These are phyloP conservation scores for Camelina hispida DNA, from an alignment of 345 rosid genomes.

Conservation along the genomic window DNA sequence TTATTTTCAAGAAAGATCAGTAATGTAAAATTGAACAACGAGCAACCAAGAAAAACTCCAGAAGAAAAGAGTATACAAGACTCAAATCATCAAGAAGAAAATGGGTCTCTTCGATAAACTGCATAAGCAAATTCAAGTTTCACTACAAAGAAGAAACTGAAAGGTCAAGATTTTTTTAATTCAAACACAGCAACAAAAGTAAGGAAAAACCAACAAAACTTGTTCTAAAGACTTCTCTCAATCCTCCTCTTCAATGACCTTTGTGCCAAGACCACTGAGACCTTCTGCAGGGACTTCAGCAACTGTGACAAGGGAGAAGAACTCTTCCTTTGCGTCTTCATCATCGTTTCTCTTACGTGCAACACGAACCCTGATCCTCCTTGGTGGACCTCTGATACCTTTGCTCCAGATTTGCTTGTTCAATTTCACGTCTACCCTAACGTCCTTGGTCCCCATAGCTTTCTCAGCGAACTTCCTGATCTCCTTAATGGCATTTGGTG, in stretches of 20 bases:
- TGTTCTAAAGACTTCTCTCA: conserved; percentile 32
- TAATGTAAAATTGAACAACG: too few relatives aligned
- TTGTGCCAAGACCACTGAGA: conserved; percentile 65
- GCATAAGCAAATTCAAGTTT: conserved; percentile 14
- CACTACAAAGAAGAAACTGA: conserved; percentile 21
- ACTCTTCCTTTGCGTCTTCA: conserved; percentile 86
- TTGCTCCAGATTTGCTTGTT: conserved; percentile 88
- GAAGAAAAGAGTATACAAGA: too few relatives aligned
- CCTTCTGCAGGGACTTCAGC: conserved; percentile 67
- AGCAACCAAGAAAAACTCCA: too few relatives aligned
- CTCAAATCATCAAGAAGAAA: not conserved
- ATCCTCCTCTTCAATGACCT: conserved; percentile 73
- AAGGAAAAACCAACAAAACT: conserved; percentile 24
- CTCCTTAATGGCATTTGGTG: conserved; percentile 86
- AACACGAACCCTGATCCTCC: conserved; percentile 74
- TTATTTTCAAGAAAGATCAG: too few relatives aligned
- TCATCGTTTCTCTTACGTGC: conserved; percentile 85
- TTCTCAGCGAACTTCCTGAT: conserved; percentile 82
- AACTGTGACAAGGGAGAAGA: conserved; percentile 70
- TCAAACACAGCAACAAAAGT: not conserved
- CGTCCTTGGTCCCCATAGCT: conserved; percentile 72
- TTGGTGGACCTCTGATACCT: conserved; percentile 79
- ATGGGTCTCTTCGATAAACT: conserved; percentile 30
- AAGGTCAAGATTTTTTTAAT: conserved; percentile 3
- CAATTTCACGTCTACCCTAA: conserved; percentile 79